These are phyloP conservation scores for Limonium bicolor DNA, from an alignment of 148 eudicot species.

Conservation along the genomic window DNA sequence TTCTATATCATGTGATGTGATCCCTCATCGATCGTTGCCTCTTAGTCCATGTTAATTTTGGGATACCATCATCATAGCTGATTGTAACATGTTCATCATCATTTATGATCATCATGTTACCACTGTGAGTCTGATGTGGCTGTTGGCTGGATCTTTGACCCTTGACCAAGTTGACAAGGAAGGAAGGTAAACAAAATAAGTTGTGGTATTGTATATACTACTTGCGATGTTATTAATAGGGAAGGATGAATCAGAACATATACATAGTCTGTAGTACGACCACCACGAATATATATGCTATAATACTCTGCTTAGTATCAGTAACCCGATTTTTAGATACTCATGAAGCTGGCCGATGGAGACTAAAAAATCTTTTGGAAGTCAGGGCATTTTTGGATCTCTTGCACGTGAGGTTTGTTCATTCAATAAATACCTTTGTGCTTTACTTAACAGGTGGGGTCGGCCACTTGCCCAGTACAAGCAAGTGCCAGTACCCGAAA, in stretches of 20 bases:
- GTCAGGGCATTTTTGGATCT: conserved; percentile 46
- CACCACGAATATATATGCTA: not conserved
- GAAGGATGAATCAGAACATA: conserved; percentile 17
- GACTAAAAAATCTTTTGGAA: conserved; percentile 5
- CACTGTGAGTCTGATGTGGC: not conserved
- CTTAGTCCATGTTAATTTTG: no score
- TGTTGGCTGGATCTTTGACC: conserved; percentile 28
- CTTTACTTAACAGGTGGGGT: conserved; percentile 42
- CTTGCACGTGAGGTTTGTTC: conserved; percentile 59
- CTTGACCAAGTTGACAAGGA: conserved; percentile 22
- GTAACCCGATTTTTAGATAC: not conserved
- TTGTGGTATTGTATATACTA: conserved; percentile 4
- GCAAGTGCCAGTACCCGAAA: no score
- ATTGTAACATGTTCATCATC: conserved; percentile 9
- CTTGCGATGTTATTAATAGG: no score
- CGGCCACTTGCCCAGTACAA: conserved; percentile 8
- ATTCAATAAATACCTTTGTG: conserved; percentile 15
- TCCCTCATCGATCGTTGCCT: no score
- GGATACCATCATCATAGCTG: no score
- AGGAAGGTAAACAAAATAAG: not conserved
- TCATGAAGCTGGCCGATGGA: not conserved
- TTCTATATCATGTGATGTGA: no score
- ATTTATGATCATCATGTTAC: not conserved
- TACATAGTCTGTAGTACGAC: conserved; percentile 25
- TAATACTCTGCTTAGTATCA: not conserved